Base-by-base conservation (phyloP, 352 stramenopile genomes). In the Globisporangium cystogenes region DNA sequence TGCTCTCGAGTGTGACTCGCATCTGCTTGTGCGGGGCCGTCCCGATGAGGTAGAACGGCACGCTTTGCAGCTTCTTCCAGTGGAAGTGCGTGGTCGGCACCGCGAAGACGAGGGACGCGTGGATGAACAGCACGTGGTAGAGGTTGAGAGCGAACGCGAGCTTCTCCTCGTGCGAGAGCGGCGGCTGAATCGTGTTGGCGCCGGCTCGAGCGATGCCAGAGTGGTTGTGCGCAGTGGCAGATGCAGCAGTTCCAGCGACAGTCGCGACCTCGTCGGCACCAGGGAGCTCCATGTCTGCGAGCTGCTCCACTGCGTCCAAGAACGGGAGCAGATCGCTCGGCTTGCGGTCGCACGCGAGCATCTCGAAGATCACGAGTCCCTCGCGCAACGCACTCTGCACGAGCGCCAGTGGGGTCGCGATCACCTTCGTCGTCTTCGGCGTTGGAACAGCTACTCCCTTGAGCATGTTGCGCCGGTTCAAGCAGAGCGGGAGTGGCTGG, bases 91-190 rank as follows among this genome's bases (percentile, higher is more conserved):
- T 86, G 64, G 59, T 62, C 7, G 72, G 67, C 24, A 60, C 47
- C 12, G 73, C 77, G 43, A 88, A 67, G 18, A 92, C 60, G 10
- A 94, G 60, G 45, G 74, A 82, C 21, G 81, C 69, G 75, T 98
- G 89, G 35, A 96, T 80, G 23, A 90, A 83, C 35, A 98, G 74
- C 18, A 79, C 64, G 57, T 97, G 89, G 58, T 96, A 97, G 6
- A 97, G 24, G 55, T 98, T 97, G 26, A 98, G 53, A 33, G 89
- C 90, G 33, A 97, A 91, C 16, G 75, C 77, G 11, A 92, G 50
- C 10, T 74, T 72, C 44, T 82, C 59, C 35, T 66, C 68, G 33
- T 74, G 59, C 1, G 56, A 62, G 21, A 62, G 42, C 27, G 67
- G 48, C 2, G 40, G 27, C 11, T 52, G 54, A 3, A 44, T 24